Evolutionary conservation across 2,329 filamentous ascomycete genomes (phyloP), one percentile per base, ranked within the genome.

Genomic region (Helminthosporium solani): DNA sequence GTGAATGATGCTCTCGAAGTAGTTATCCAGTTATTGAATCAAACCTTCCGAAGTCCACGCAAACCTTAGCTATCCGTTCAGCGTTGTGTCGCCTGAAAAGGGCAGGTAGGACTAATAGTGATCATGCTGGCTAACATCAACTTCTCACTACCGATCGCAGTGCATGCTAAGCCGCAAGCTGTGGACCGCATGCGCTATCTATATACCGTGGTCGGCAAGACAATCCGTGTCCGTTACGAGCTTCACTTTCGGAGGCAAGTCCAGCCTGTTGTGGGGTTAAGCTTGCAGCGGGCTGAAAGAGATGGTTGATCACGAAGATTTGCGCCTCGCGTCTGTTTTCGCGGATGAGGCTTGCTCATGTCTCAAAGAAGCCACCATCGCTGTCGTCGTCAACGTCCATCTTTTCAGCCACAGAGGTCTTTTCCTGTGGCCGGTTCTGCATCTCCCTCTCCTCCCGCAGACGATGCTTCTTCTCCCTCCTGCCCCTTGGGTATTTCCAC

Each of bases 341-440:
- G 28, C 28, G 12, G 28, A 4, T 31, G 34, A 12, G 34, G 34
- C 34, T 61, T 43, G 67, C 34, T 61, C 45, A 67, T 12, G 19
- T 20, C 50, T 70, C 68, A 46, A 71, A 71, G 53, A 71, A 71
- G 2, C 66, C 68, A 20, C 64, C 66, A 28, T 71, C 68, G 41
- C 66, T 70, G 15, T 68, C 66, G 7, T 67, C 64, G 2, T 59
- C 63, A 19, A 60, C 57, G 21, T 63, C 58, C 23, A 60, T 56
- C 27, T 61, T 57, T 16, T 57, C 50, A 3, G 44, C 37, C 0
- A 44, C 53, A 5, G 56, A 44, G 12, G 52, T 52, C 39, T 58
- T 61, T 20, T 57, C 56, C 30, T 64, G 53, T 5, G 56, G 49
- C 12, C 49, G 41, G 28, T 56, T 63, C 41, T 55, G 44, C 7